Conservation (phyloP, 2,329 filamentous ascomycete species). For the Alternaria panax region DNA sequence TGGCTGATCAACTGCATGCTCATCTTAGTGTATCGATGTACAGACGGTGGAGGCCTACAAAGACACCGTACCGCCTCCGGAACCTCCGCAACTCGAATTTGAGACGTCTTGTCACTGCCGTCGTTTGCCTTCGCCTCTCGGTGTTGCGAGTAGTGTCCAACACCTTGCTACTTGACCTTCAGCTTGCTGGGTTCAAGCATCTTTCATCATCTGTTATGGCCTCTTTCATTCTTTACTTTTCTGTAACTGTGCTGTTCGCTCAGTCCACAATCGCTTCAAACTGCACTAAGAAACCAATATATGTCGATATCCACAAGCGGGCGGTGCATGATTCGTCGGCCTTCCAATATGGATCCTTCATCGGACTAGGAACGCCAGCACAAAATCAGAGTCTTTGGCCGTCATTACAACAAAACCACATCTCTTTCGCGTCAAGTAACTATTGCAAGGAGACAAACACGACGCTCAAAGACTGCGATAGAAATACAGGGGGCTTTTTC, state of each 20-base stretch:
- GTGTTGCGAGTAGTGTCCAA: slow-evolving; percentile 8
- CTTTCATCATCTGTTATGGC: slow-evolving; percentile 35
- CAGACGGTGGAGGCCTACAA: slow-evolving; percentile 41
- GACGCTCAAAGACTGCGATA: slow-evolving; percentile 41
- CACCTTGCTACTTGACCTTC: slow-evolving; percentile 20
- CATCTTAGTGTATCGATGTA: slow-evolving; percentile 35
- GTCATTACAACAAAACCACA: slow-evolving; percentile 53
- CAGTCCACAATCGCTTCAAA: slow-evolving; percentile 49
- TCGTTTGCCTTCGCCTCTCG: slow-evolving; percentile 22
- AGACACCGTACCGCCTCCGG: slow-evolving; percentile 39
- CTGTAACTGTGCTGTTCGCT: slow-evolving; percentile 46
- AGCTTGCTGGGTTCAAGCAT: slow-evolving; percentile 43
- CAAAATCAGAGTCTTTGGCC: slow-evolving; percentile 57
- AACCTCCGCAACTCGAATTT: slow-evolving; percentile 24
- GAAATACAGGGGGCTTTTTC: slow-evolving; percentile 47
- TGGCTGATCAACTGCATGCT: slow-evolving; percentile 31
- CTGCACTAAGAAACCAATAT: slow-evolving; percentile 51
- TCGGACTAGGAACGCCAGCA: slow-evolving; percentile 52
- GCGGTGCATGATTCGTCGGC: slow-evolving; percentile 50
- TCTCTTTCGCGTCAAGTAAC: slow-evolving; percentile 45
- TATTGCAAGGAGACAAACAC: slow-evolving; percentile 49
- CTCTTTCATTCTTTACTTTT: slow-evolving; percentile 34
- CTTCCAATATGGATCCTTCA: slow-evolving; percentile 56
- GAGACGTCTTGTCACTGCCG: slow-evolving; percentile 32
- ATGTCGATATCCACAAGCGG: slow-evolving; percentile 55